phyloP scores from a whole-genome alignment of 1,139 yeast species.

The Kurtzmaniella quercitrusa region DNA sequence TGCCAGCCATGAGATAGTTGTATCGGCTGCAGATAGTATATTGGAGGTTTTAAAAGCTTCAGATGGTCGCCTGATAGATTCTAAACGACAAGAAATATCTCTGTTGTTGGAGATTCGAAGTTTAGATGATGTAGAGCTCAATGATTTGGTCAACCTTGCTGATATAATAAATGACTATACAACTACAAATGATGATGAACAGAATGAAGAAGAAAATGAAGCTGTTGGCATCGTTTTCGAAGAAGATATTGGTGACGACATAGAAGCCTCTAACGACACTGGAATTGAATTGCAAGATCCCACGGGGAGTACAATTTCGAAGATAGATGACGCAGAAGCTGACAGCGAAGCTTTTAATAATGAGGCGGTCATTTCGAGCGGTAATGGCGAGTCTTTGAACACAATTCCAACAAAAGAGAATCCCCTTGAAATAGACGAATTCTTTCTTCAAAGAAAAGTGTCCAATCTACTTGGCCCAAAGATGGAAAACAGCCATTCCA shows the following conservation, averaged over 20 bases:
- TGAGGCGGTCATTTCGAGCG: background rate
- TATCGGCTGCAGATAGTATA: conserved; percentile 63
- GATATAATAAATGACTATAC: conserved; percentile 57
- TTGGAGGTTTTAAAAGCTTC: conserved; percentile 58
- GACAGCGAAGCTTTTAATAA: conserved; percentile 8
- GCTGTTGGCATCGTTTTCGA: conserved; percentile 25
- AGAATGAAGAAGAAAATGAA: conserved; percentile 16
- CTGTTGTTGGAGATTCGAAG: conserved; percentile 45
- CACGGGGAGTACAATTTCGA: conserved; percentile 9
- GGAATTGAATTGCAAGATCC: conserved; percentile 21
- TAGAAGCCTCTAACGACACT: conserved; percentile 12
- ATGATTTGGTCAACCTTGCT: conserved; percentile 49
- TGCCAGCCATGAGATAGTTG: conserved; percentile 39
- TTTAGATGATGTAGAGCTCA: conserved; percentile 42
- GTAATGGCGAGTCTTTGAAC: background rate
- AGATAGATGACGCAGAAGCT: conserved; percentile 18
- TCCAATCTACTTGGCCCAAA: conserved; percentile 8
- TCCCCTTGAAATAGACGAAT: conserved; percentile 21
- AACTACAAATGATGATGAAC: conserved; percentile 22
- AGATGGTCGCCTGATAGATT: conserved; percentile 13
- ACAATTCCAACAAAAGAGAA: conserved; percentile 6
- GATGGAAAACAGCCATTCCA: conserved; percentile 14
- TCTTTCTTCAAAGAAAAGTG: conserved; percentile 22
- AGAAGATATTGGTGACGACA: conserved; percentile 26
- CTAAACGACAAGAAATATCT: conserved; percentile 33